Base-by-base conservation (phyloP, 768 basidiomycete species). In the Pleurotus citrinopileatus region DNA sequence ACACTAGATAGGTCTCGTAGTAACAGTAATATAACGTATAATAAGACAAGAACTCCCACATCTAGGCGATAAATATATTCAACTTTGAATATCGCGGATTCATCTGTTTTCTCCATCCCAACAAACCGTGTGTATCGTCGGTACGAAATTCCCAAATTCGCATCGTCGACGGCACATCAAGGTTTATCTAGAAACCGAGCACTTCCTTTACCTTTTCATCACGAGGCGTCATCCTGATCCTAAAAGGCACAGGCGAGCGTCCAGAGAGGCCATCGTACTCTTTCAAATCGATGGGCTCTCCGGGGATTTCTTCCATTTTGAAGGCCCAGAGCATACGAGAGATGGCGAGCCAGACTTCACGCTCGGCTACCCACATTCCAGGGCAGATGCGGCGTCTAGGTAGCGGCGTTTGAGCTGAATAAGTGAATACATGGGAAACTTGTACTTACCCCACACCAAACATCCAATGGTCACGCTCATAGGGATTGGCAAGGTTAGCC, bases 391-490 rank as follows among this genome's bases (percentile, higher is more conserved):
- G 64, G 23, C 73, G 65, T 12, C 70, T 72, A 43, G 2, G 22
- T 23, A 26, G 23, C 5, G 22, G 44, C 25, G 9, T 36, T 7
- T 19, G 20, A 36, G 15, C n/a, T 40, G 28, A 10, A 3, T 19
- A 22, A 13, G 19, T 27, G 22, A 20, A 36, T 10, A 22, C 32
- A 8, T 27, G 26, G 27, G 25, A 13, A 3, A 8, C 12, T 10
- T 19, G 9, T 40, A 63, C 70, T 25, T 57, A 80, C 78, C 77
- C 78, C 1, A 64, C 76, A 13, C 78, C 78, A 50, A 77, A 80
- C 61, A 71, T 70, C 78, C 78, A 80, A 53, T 80, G 75, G 55
- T 80, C 78, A 32, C 78, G 71, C 47, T 80, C 66, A 57, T 67
- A 66, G 6, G 75, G 66, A 55, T 79, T 66, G 1, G 68, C 42